A percentile compares a stretch with the other conserved stretches of the same genome.
Conservation (phyloP, 108 stramenopile species). For the Fragilaria crotonensis region DNA sequence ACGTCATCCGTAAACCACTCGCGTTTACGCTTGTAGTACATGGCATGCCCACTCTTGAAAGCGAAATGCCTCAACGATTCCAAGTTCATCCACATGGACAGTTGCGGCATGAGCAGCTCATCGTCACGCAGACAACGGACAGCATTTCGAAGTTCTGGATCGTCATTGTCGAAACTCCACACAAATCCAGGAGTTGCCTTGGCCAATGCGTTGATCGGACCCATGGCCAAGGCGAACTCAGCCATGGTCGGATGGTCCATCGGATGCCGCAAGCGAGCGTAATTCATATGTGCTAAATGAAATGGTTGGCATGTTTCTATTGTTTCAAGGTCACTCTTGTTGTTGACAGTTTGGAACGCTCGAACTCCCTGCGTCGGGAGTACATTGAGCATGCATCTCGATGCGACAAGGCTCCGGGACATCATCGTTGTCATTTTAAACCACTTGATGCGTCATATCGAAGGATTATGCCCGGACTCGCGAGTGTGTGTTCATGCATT, state of each 20-base stretch:
- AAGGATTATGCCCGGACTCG: too few relatives aligned
- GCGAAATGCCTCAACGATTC: conserved; percentile 16
- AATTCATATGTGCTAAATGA: conserved; percentile 25
- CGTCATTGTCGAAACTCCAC: conserved; percentile 14
- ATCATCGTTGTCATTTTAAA: too few relatives aligned
- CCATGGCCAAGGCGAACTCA: conserved; percentile 20
- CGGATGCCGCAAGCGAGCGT: conserved; percentile 15
- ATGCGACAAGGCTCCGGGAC: too few relatives aligned
- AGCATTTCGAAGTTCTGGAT: background rate
- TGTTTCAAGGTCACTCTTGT: too few relatives aligned
- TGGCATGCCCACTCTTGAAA: conserved; percentile 26
- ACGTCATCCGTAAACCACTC: conserved; percentile 14
- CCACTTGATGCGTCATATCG: too few relatives aligned
- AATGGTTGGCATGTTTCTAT: conserved; percentile 1
- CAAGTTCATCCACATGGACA: conserved; percentile 17
- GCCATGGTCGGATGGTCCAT: conserved; percentile 18
- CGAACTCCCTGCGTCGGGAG: too few relatives aligned
- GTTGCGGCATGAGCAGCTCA: conserved; percentile 21
- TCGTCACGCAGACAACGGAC: conserved; percentile 11
- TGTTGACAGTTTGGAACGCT: too few relatives aligned
- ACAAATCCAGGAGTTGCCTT: conserved; percentile 23
- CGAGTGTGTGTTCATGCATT: too few relatives aligned
- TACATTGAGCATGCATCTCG: too few relatives aligned
- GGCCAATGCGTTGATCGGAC: conserved; percentile 16
- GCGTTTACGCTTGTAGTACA: conserved; percentile 19